Percentiles rank a stretch among this genome's conserved stretches.
These are phyloP conservation scores for Kwoniella newhampshirensis DNA, from an alignment of 768 basidiomycete species.

Conservation along the genomic window DNA sequence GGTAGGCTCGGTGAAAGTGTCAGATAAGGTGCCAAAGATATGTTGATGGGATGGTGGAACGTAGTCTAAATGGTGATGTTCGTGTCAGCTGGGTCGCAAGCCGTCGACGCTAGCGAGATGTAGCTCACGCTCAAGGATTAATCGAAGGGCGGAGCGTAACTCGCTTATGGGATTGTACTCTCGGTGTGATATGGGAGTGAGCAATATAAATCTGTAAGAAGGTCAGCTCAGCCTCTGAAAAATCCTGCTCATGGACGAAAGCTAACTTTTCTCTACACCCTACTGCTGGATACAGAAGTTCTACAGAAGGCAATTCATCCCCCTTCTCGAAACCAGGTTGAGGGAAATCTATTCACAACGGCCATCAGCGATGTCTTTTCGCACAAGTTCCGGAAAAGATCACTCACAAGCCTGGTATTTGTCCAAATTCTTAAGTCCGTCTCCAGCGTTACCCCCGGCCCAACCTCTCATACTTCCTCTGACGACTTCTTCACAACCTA, in stretches of 20 bases:
- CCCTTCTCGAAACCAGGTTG: slow-evolving; percentile 46
- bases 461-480: slow-evolving; percentile 29
- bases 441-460: slow-evolving; percentile 19
- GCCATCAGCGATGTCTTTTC: slow-evolving; percentile 4
- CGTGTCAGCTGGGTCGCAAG: neutral
- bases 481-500: slow-evolving; percentile 28
- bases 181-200: slow-evolving; percentile 33
- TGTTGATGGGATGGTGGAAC: slow-evolving; percentile 42
- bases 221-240: neutral
- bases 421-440: slow-evolving; percentile 26
- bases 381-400: neutral
- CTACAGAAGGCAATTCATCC: slow-evolving; percentile 39
- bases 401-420: slow-evolving; percentile 45
- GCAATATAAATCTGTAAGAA: slow-evolving; percentile 34
- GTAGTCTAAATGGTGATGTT: slow-evolving; percentile 32
- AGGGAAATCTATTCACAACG: slow-evolving; percentile 36
- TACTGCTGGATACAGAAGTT: slow-evolving; percentile 46
- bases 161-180: slow-evolving; percentile 50
- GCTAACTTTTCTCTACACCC: slow-evolving; percentile 48
- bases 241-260: neutral
- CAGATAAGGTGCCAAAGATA: slow-evolving; percentile 40
- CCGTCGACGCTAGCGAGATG: neutral
- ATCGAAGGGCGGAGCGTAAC: slow-evolving; percentile 32
- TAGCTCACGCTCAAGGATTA: slow-evolving; percentile 46
- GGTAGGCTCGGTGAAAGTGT: slow-evolving; percentile 22